A percentile compares a stretch with the other conserved stretches of the same genome.
phyloP scores from a whole-genome alignment of 805 yeast genomes.

The Schizosaccharomyces osmophilus region DNA sequence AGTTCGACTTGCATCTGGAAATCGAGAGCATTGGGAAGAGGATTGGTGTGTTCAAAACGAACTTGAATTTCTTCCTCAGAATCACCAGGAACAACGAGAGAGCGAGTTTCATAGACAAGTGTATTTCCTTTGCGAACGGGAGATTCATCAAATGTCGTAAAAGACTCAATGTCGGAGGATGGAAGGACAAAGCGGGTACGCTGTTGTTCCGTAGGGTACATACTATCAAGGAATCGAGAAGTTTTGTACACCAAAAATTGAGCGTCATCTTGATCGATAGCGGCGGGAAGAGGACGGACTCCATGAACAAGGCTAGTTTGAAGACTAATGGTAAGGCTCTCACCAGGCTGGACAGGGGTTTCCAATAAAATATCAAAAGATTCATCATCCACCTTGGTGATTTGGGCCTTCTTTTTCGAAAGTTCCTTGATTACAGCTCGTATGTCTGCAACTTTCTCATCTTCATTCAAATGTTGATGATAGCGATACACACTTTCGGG shows the following conservation, averaged over 20 bases:
- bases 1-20: conserved; percentile 32
- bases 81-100: neutral
- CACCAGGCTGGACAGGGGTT: conserved; percentile 41
- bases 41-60: conserved; percentile 37
- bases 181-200: conserved; percentile 20
- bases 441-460: neutral
- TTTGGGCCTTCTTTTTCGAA: neutral
- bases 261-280: conserved; percentile 29
- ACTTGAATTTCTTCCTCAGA: neutral
- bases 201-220: conserved; percentile 33
- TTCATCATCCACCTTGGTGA: conserved; percentile 5
- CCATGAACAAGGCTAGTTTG: conserved; percentile 25
- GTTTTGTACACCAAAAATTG: conserved; percentile 37
- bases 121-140: conserved; percentile 11
- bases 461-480: neutral
- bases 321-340: conserved; percentile 24
- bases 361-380: conserved; percentile 29
- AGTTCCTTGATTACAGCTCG: neutral
- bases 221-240: conserved; percentile 30
- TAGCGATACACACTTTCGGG: conserved; percentile 34
- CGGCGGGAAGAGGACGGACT: conserved; percentile 38
- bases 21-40: conserved; percentile 46
- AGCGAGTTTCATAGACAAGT: neutral
- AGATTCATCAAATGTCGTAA: conserved; percentile 5
- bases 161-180: conserved; percentile 7